Evolutionary conservation across 75 land plant genomes (phyloP), one percentile per base, ranked within the genome.

Genomic region (Sequoia sempervirens): DNA sequence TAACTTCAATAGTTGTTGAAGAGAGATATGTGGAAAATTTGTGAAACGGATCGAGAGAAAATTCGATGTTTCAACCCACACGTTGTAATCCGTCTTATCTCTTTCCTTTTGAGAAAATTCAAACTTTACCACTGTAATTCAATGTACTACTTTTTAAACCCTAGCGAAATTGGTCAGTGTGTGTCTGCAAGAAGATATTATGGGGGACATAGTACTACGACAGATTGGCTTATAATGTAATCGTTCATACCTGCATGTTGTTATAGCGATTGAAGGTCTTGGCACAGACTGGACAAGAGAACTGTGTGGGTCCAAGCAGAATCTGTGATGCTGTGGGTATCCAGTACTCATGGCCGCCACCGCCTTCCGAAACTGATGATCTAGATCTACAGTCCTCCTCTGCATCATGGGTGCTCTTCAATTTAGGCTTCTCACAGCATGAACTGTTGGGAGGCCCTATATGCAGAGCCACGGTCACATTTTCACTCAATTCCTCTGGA

Each of bases 201-300:
- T 50, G 53, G 53, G 53, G 9, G 9, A 47, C 11, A 47, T 10
- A 47, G 50, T 47, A 47, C 15, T 13, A 13, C 2, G 53, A 50
- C 1, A 13, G 15, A 50, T 50, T 50, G 53, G 53, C 53, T 12
- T 50, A 12, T 50, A 50, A 50, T 2, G 66, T 6, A 61, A 32
- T 30, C 18, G 3, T 52, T 56, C 80, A 78, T 78, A 78, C 80
- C 80, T 78, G 80, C 80, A 78, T 78, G 80, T 78, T 78, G 80
- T 78, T 78, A 78, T 78, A 78, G 50, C 80, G 80, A 45, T 78
- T 78, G 80, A 78, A 78, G 28, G 80, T 78, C 50, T 78, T 78
- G 41, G 80, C 30, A 78, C 80, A 78, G 45, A 78, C 80, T 45
- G 80, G 80, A n/a, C 80, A 78, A n/a, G 80, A 78, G 80, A 78